These are phyloP conservation scores for Globisporangium mamillatum DNA, from an alignment of 352 stramenopile genomes.

Conservation along the genomic window DNA sequence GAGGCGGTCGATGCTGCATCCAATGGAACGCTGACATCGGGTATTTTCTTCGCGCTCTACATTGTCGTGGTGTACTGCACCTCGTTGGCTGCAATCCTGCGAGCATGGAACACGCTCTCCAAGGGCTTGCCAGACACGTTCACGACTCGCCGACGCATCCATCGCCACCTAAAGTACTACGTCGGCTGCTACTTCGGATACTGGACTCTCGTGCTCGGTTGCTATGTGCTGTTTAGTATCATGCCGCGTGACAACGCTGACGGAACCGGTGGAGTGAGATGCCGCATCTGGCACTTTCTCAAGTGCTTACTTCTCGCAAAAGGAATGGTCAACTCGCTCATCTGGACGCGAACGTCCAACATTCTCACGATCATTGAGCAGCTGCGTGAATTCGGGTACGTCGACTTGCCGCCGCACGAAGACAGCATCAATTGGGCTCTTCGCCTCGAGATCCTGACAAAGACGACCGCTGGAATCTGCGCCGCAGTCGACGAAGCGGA, in stretches of 20 bases:
- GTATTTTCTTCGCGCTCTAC: constrained; percentile 81
- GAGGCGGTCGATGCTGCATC: constrained; percentile 15
- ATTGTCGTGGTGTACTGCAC: constrained; percentile 81
- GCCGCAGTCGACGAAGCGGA: constrained; percentile 67
- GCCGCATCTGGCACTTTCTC: constrained; percentile 69
- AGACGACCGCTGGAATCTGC: constrained; percentile 85
- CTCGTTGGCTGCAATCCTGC: constrained; percentile 68
- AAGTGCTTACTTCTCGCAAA: constrained; percentile 71
- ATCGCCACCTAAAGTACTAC: constrained; percentile 85
- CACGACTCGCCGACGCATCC: constrained; percentile 67
- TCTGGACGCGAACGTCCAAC: constrained; percentile 83
- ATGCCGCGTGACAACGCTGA: constrained; percentile 32
- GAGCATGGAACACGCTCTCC: constrained; percentile 77
- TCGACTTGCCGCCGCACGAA: constrained; percentile 60
- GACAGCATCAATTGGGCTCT: constrained; percentile 88
- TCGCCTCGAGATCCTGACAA: constrained; percentile 82
- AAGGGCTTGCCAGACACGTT: constrained; percentile 78
- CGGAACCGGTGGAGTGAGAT: constrained; percentile 38
- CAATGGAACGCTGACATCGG: constrained; percentile 49
- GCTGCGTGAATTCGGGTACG: constrained; percentile 52
- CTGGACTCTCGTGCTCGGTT: constrained; percentile 74
- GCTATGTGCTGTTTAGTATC: constrained; percentile 67
- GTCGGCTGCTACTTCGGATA: constrained; percentile 86
- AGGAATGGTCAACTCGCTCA: constrained; percentile 77
- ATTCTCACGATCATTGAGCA: constrained; percentile 76